Percentiles rank a stretch among this genome's conserved stretches.
These are phyloP conservation scores for Metschnikowia koreensis DNA, from an alignment of 805 yeast genomes.

Conservation along the genomic window DNA sequence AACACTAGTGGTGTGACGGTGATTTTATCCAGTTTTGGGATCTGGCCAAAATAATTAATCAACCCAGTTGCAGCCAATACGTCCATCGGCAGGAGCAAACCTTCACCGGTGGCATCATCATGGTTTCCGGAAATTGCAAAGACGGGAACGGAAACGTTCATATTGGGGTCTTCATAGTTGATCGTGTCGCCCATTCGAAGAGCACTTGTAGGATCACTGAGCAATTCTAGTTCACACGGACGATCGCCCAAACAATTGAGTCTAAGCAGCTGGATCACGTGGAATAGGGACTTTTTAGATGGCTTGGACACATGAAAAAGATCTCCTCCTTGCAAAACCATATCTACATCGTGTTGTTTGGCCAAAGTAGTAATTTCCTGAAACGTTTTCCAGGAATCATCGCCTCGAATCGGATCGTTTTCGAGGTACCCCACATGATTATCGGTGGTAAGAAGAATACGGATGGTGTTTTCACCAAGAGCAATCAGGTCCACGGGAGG, in stretches of 20 bases:
- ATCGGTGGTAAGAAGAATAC: conserved; percentile 85
- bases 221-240: conserved; percentile 79
- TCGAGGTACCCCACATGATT: conserved; percentile 95
- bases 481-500: conserved; percentile 42
- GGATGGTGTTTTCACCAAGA: conserved; percentile 63
- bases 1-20: conserved; percentile 72
- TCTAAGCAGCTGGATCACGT: conserved; percentile 72
- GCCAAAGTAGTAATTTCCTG: conserved; percentile 80
- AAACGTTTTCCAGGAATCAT: conserved; percentile 86
- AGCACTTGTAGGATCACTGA: conserved; percentile 72
- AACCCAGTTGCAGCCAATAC: conserved; percentile 76
- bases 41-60: conserved; percentile 86
- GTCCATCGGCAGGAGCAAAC: conserved; percentile 81
- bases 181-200: conserved; percentile 65
- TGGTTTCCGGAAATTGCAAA: conserved; percentile 95
- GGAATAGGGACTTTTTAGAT: conserved; percentile 77
- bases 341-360: conserved; percentile 67
- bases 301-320: conserved; percentile 90
- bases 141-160: conserved; percentile 84
- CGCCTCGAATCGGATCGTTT: conserved; percentile 83
- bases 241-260: conserved; percentile 76
- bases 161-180: conserved; percentile 87
- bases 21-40: conserved; percentile 71
- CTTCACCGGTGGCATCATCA: conserved; percentile 92
- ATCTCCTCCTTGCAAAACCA: conserved; percentile 91